Evolutionary conservation across 768 basidiomycete species (phyloP), one percentile per base, ranked within the genome.

Genomic region (Grammothele lineata): DNA sequence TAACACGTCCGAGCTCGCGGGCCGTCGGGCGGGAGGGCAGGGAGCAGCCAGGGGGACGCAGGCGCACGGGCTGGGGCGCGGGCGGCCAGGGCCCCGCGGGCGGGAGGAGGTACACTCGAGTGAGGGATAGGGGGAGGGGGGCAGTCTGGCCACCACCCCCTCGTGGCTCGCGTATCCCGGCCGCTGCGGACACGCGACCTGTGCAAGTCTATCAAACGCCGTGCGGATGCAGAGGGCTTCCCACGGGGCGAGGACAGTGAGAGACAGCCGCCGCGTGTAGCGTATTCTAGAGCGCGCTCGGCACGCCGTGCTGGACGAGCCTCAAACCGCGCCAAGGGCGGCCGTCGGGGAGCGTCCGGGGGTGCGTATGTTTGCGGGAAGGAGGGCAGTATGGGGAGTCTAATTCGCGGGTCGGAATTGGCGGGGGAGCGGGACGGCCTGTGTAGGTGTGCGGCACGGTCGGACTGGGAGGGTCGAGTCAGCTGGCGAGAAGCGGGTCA

Each of bases 181-280:
- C 21, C 32, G 32, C 9, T 22, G 46, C 32, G 51, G 42, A 47
- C 51, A 47, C 46, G 46, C 39, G 43, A 40, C 43, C 46, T 25
- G 34, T 26, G 42, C 51, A 39, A 48, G 51, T 53, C 51, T 53
- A 53, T 53, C 46, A 53, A 37, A 12, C 42, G 14, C 10, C 18
- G 14, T 23, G 3, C 22, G 19, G 23, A 33, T 6, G 41, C 45
- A 37, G 42, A 14, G 18, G 18, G 33, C 46, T 53, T 53, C 51
- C 37, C 51, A 53, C 51, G 37, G 19, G 14, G 12, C 7, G 6
- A 7, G 6, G 10, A 15, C 9, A 40, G 51, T 53, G 51, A 53
- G 51, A 53, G 43, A 22, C 19, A n/a, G 14, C 35, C 6, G 26
- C 34, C 24, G 36, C 17, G 25, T 10, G 40, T 24, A 18, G 26